phyloP scores from a whole-genome alignment of 176 grass and related monocot species.

The Cocos nucifera region DNA sequence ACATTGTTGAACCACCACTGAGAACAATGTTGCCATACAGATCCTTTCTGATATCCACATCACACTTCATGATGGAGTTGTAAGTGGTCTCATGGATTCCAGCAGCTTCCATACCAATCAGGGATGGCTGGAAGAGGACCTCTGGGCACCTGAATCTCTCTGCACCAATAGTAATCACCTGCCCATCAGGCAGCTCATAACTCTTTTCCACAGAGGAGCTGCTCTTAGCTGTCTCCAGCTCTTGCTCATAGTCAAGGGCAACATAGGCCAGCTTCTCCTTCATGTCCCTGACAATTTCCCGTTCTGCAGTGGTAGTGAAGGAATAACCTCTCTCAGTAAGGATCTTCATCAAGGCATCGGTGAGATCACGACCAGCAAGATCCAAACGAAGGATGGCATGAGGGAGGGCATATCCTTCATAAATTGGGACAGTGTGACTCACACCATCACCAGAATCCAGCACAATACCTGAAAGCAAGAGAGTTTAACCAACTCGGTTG shows the following conservation, averaged over 20 bases:
- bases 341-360: constrained; percentile 37
- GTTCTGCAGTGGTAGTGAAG: constrained; percentile 38
- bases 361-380: constrained; percentile 37
- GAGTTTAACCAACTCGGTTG: not conserved
- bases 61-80: constrained; percentile 44
- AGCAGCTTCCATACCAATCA: constrained; percentile 41
- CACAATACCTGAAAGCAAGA: constrained; percentile 23
- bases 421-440: constrained; percentile 34
- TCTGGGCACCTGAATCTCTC: constrained; percentile 40
- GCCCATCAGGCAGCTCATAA: constrained; percentile 39
- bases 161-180: constrained; percentile 40
- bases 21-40: constrained; percentile 43
- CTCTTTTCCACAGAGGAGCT: constrained; percentile 43
- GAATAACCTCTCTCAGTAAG: constrained; percentile 41
- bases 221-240: constrained; percentile 30
- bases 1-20: constrained; percentile 41
- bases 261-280: constrained; percentile 41
- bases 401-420: constrained; percentile 34
- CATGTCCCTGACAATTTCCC: constrained; percentile 40
- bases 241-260: constrained; percentile 32
- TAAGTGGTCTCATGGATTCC: constrained; percentile 48
- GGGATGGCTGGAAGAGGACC: constrained; percentile 41
- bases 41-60: constrained; percentile 42
- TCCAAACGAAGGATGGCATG: constrained; percentile 38
- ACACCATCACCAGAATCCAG: constrained; percentile 39